Percentiles rank a stretch among this genome's conserved stretches.
Conservation (phyloP, 306 rosid genomes). For the Abrus pulchellus region DNA sequence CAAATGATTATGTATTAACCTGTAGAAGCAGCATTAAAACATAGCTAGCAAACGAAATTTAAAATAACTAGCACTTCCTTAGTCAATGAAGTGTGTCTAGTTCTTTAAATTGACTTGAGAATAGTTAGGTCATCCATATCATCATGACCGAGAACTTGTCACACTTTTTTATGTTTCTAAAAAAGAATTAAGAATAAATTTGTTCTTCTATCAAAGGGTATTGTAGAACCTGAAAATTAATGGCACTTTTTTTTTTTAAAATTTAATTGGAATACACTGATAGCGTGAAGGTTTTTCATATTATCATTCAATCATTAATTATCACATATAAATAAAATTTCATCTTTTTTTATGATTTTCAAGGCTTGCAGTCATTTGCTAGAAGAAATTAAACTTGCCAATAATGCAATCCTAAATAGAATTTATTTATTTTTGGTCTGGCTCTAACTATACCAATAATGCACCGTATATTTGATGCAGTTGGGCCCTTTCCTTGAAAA, state of each 20-base stretch:
- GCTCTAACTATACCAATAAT: background rate
- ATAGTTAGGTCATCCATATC: background rate
- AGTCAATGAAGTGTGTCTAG: background rate
- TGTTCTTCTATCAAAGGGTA: background rate
- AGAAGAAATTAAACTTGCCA: background rate
- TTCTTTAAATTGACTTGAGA: slow-evolving; percentile 29
- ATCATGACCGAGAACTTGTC: background rate
- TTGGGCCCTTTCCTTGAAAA: slow-evolving; percentile 81
- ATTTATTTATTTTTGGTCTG: background rate
- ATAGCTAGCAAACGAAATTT: background rate
- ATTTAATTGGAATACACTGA: no score
- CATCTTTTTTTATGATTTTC: background rate
- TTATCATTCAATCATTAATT: no score
- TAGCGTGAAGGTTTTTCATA: no score
- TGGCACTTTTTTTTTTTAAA: background rate
- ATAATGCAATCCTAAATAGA: background rate
- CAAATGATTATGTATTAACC: slow-evolving; percentile 2
- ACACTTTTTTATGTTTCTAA: background rate
- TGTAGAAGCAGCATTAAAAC: background rate
- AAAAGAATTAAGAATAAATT: background rate
- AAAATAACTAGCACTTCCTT: slow-evolving; percentile 6
- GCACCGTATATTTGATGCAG: slow-evolving; percentile 61
- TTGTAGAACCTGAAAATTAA: slow-evolving; percentile 7
- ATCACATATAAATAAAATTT: background rate
- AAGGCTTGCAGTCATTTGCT: background rate